Evolutionary conservation across 2,329 filamentous ascomycete genomes (phyloP), one percentile per base, ranked within the genome.

Genomic region (Spiromastix sp.): DNA sequence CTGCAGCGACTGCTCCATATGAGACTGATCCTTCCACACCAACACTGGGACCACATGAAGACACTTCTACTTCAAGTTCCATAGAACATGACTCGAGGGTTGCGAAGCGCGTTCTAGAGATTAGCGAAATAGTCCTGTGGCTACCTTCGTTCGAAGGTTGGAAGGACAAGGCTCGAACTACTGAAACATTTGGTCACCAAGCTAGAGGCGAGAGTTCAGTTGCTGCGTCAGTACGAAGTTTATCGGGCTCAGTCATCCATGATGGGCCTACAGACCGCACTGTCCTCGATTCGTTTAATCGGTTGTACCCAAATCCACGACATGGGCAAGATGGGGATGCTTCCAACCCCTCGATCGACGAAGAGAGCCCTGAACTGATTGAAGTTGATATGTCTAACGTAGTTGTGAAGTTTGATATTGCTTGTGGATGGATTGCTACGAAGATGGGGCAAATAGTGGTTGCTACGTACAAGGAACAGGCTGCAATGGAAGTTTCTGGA

Each of bases 381-480:
- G 47, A 45, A 9, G 39, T 60, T 29, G 57, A 60, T 30, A 41
- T 63, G 4, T 47, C 45, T 8, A 52, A 51, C 5, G 32, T 48
- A 11, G 43, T 47, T 2, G 30, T 60, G 7, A 54, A 55, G 25
- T 54, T 63, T 33, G 60, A 64, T 41, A 60, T 61, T 37, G 50
- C 60, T 16, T 57, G 48, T 32, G 60, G 60, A 4, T 64, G 60
- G 60, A 49, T 64, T 34, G 38, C 62, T 12, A 42, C 48, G 20
- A 63, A 61, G 36, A 47, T 56, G 37, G 50, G 51, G 5, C 57
- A 63, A 36, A 54, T 46, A 21, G 22, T 59, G 9, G 34, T 50
- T 8, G 37, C 45, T 29, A 30, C 47, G 12, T 45, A 51, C 28
- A 42, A 34, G 24, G 36, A 26, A 13, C 38, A 39, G 10, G 41